A percentile compares a stretch with the other conserved stretches of the same genome.
Conservation (phyloP, 2,329 filamentous ascomycete species). For the Tympanopsis confertula region DNA sequence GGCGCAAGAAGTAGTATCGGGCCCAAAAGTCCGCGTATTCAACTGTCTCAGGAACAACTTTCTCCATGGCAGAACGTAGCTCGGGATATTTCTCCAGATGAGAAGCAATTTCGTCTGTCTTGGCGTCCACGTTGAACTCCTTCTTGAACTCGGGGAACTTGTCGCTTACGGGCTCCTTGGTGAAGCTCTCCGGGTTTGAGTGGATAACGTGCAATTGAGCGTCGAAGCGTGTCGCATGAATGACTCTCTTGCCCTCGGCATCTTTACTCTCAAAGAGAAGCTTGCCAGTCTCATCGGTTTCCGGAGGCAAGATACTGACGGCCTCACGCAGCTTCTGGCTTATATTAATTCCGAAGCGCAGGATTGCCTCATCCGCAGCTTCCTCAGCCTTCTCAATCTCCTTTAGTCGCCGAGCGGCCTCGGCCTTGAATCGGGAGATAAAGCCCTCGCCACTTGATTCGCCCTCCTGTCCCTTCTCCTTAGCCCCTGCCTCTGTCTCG, state of each 20-base stretch:
- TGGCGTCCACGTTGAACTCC: conserved; percentile 68
- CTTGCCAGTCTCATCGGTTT: conserved; percentile 33
- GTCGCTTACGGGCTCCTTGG: conserved; percentile 64
- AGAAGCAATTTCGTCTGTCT: conserved; percentile 70
- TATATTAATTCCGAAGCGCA: conserved; percentile 83
- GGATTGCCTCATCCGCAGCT: conserved; percentile 84
- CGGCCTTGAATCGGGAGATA: conserved; percentile 62
- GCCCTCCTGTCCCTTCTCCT: conserved; percentile 23
- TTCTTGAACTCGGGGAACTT: conserved; percentile 67
- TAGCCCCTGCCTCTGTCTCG: conserved; percentile 8
- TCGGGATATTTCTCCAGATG: conserved; percentile 83
- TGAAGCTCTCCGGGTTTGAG: conserved; percentile 70
- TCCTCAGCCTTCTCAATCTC: conserved; percentile 89
- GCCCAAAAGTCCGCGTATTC: conserved; percentile 85
- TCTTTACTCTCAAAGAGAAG: conserved; percentile 93
- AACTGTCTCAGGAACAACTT: conserved; percentile 84
- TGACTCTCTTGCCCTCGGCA: conserved; percentile 77
- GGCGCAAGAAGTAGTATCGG: conserved; percentile 86
- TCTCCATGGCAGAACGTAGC: conserved; percentile 81
- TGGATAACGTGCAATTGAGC: conserved; percentile 94
- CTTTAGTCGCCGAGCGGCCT: conserved; percentile 73
- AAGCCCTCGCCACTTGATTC: conserved; percentile 46
- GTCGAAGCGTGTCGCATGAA: conserved; percentile 88
- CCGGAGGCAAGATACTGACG: conserved; percentile 70
- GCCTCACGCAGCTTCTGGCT: conserved; percentile 83